phyloP scores from a whole-genome alignment of 768 basidiomycete genomes.

The Suillus clintonianus region DNA sequence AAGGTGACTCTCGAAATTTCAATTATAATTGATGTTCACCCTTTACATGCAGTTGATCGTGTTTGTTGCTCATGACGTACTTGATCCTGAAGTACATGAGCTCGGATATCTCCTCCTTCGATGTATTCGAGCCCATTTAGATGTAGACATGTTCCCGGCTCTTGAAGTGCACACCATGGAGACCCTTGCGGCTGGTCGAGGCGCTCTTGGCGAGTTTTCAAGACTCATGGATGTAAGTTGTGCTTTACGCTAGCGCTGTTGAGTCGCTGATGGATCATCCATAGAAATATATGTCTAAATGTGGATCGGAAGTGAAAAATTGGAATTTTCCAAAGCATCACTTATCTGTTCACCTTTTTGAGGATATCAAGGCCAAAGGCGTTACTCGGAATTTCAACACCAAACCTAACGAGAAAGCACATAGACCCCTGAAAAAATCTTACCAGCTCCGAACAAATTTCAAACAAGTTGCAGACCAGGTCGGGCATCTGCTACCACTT shows the following conservation, averaged over 20 bases:
- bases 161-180: slow-evolving; percentile 35
- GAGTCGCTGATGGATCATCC: too few relatives aligned
- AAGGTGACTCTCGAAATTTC: background rate
- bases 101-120: slow-evolving; percentile 28
- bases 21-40: background rate
- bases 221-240: slow-evolving; percentile 21
- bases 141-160: slow-evolving; percentile 31
- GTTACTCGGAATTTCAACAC: slow-evolving; percentile 32
- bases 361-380: slow-evolving; percentile 35
- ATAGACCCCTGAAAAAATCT: slow-evolving; percentile 26
- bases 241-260: background rate
- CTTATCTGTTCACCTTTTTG: slow-evolving; percentile 30
- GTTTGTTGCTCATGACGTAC: slow-evolving; percentile 27
- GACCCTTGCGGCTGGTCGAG: slow-evolving; percentile 22
- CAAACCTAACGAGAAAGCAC: slow-evolving; percentile 32
- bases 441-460: slow-evolving; percentile 35
- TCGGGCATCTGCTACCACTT: slow-evolving; percentile 5
- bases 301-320: slow-evolving; percentile 12
- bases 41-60: slow-evolving; percentile 26
- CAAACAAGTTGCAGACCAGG: slow-evolving; percentile 35
- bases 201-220: slow-evolving; percentile 19
- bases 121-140: slow-evolving; percentile 31
- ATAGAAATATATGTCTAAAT: too few relatives aligned
- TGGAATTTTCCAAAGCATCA: slow-evolving; percentile 39
- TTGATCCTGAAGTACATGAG: slow-evolving; percentile 10